Evolutionary conservation across 2,329 filamentous ascomycete species (phyloP), one percentile per base, ranked within the genome.

Genomic region (Aspergillus ustus): DNA sequence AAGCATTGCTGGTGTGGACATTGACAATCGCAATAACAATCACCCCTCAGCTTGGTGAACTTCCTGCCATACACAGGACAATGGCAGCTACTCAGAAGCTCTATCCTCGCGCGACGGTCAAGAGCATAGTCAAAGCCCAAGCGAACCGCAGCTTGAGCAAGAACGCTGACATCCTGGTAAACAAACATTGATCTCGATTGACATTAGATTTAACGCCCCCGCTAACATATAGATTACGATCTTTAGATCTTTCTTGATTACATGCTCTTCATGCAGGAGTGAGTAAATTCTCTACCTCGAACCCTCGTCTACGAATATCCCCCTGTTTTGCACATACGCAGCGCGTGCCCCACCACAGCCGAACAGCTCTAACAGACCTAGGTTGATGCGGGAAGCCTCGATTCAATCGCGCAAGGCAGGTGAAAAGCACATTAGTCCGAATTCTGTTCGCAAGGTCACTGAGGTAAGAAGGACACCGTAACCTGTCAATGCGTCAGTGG

Each of bases 111-210:
- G 88, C 87, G 19, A 95, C 91, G 0, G 83, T 97, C 69, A 95
- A 93, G 78, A 93, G 93, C 77, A 94, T 96, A 63, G 84, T 96
- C 71, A 97, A 96, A 79, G 92, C 92, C 19, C 92, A 96, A 76
- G 90, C 92, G 8, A 90, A 91, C 65, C 88, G 89, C 73, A 90
- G 85, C 66, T 78, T 96, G 65, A 92, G 89, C 81, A 95, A 92
- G 77, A 93, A 95, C 77, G 90, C 89, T 31, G 93, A 97, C 77
- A 88, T 96, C 61, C 82, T 94, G 79, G 92, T 96, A 78, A 63
- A 85, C 70, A 25, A 31, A 44, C 50, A 37, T 19, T 11, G 29
- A 15, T 8, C 25, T 44, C 34, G 8, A 25, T 25, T 49, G 19
- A 52, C 9, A 29, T n/a, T 20, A 19, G 19, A 17, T 29, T 40